Base-by-base conservation (phyloP, 768 basidiomycete genomes). In the Naganishia onofrii region DNA sequence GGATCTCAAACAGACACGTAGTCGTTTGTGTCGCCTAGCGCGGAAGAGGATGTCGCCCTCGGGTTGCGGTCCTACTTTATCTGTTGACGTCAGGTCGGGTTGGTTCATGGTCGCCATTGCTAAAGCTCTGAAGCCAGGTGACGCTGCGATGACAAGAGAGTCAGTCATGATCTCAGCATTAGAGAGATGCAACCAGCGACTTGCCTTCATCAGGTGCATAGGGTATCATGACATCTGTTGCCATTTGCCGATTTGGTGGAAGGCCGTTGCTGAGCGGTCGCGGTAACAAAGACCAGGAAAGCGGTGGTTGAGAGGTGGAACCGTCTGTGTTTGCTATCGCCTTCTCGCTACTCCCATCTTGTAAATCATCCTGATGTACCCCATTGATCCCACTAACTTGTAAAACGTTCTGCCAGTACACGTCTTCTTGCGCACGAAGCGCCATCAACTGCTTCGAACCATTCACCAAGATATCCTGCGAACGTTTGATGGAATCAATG, bases 121-220 rank as follows among this genome's bases (percentile, higher is more conserved):
- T 3, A 34, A 38, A 13, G 46, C 36, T 23, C 70, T 42, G 51
- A 71, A 63, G 8, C 28, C 70, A 21, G 70, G 56, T 69, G 54
- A 6, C 13, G 38, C n/a, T 42, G 34, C 29, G 15, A 36, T 6
- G 26, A 29, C 36, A n/a, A n/a, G n/a, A n/a, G n/a, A n/a, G n/a
- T n/a, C n/a, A n/a, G n/a, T n/a, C n/a, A n/a, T n/a, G n/a, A n/a
- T n/a, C n/a, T n/a, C n/a, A n/a, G n/a, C n/a, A n/a, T n/a, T n/a
- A n/a, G n/a, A n/a, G n/a, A n/a, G n/a, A n/a, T n/a, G n/a, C n/a
- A n/a, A n/a, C 4, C 3, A n/a, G 15, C 6, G 32, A 44, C 60
- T 65, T 51, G 63, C 69, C 71, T 65, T 72, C 71, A 60, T 72
- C 67, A 23, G 67, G 51, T n/a, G 71, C 67, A 44, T 64, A 72